Evolutionary conservation across 129 eudicot genomes (phyloP).

Genomic region (Flaveria linearis): DNA sequence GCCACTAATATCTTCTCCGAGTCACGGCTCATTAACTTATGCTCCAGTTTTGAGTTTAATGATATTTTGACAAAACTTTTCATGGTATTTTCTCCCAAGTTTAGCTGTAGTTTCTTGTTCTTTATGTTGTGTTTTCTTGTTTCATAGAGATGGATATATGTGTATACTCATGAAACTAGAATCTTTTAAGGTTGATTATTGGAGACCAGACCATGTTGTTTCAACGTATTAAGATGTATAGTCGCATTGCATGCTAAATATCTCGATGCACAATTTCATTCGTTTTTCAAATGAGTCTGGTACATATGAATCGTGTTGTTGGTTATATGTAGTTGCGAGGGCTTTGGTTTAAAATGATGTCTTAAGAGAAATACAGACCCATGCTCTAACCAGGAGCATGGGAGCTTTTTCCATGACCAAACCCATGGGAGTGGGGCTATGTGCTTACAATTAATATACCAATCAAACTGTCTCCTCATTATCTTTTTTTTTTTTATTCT

Average conservation of each 20-base stretch:
- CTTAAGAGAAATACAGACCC: background rate
- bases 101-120: conserved; percentile 10
- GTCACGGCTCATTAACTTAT: conserved; percentile 55
- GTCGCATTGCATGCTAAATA: conserved; percentile 35
- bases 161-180: conserved; percentile 40
- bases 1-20: conserved; percentile 93
- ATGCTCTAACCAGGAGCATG: no score
- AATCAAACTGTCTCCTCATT: no score
- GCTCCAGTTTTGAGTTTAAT: conserved; percentile 30
- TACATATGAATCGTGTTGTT: background rate
- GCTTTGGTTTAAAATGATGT: background rate
- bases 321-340: background rate
- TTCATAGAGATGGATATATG: conserved; percentile 32
- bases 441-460: no score
- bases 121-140: conserved; percentile 4
- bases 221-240: conserved; percentile 34
- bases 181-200: conserved; percentile 34
- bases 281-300: background rate
- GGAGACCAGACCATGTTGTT: conserved; percentile 16
- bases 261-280: background rate
- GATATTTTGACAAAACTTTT: conserved; percentile 16
- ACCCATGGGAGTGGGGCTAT: no score
- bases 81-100: conserved; percentile 29
- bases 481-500: no score
- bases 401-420: no score